Base-by-base conservation (phyloP, 2,329 filamentous ascomycete species). In the Colletotrichum neosansevieriae region DNA sequence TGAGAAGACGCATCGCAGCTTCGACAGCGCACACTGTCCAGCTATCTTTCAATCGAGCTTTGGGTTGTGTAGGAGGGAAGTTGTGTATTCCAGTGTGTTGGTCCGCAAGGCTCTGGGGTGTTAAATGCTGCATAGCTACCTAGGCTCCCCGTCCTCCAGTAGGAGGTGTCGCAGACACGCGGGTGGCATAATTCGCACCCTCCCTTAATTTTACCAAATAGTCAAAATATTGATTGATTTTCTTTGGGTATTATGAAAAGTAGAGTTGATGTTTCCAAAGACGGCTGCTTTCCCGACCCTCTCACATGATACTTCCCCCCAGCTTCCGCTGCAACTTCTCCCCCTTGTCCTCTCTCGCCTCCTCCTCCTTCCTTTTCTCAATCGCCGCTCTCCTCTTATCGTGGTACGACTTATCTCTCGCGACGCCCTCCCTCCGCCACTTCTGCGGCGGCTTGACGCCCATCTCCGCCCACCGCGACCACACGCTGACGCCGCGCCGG, bases 381-480 rank as follows among this genome's bases (percentile, higher is more conserved):
- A 73, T 70, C 4, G 73, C 74, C 40, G 73, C 72, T 61, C 73
- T 71, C 60, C 74, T 77, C 70, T 73, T 79, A 45, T 75, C 72
- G 59, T 84, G 82, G 72, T 80, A 85, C 12, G 71, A 74, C 6
- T 81, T 81, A 51, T 84, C 81, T 38, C 84, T 77, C 6, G 78
- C 78, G 50, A 88, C 78, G 34, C 87, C 87, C 76, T 86, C 86
- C 9, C 78, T 76, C 62, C 88, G 85, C 89, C 89, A 91, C 73
- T 79, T 84, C 73, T 79, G 79, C 6, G 89, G 89, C 58, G 89
- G 88, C 78, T 89, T 90, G 73, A 84, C 79, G 63, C 89, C 89
- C 64, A 89, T 77, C 73, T 85, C 88, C 1, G 88, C 87, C 80
- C 86, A 87, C 62, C 83, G 79, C 71, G 81, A 76, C 88, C 89